A percentile compares a stretch with the other conserved stretches of the same genome.
Conservation (phyloP, 805 yeast genomes). For the Spathaspora hagerdaliae region DNA sequence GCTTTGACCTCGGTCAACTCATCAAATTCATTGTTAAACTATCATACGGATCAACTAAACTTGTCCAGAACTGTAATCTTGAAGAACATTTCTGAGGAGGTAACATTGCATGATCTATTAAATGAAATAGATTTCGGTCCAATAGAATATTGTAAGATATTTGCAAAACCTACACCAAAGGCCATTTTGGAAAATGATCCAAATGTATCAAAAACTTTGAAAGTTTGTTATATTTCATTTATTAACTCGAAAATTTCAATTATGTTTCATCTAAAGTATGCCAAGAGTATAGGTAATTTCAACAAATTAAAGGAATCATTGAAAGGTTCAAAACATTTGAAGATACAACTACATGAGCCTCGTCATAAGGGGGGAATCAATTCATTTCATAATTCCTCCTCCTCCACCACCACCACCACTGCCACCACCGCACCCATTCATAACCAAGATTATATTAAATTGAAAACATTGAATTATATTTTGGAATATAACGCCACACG, state of each 20-base stretch:
- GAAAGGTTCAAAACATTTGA: conserved; percentile 23
- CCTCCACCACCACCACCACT: not conserved
- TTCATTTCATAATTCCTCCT: conserved; percentile 1
- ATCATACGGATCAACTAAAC: conserved; percentile 30
- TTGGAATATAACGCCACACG: conserved; percentile 38
- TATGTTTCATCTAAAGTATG: conserved; percentile 29
- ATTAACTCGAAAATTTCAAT: conserved; percentile 31
- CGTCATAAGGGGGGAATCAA: not conserved
- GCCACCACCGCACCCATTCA: not conserved
- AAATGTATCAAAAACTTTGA: conserved; percentile 10
- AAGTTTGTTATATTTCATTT: conserved; percentile 34
- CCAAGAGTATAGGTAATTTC: conserved; percentile 21
- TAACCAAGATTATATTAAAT: conserved; percentile 32
- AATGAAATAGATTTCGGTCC: conserved; percentile 55
- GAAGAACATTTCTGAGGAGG: conserved; percentile 20
- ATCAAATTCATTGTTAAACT: conserved; percentile 6
- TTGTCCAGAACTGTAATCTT: conserved; percentile 34
- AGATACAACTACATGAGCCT: conserved; percentile 24
- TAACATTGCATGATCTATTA: conserved; percentile 31
- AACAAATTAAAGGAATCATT: conserved; percentile 20
- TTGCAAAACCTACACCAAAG: conserved; percentile 26
- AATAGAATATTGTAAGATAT: conserved; percentile 52
- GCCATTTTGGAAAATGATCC: conserved; percentile 12
- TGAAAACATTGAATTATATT: conserved; percentile 39
- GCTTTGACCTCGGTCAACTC: not conserved